Percentiles rank a stretch among this genome's conserved stretches.
Conservation (phyloP, 2,329 filamentous ascomycete species). For the Camptophora hylomeconis region DNA sequence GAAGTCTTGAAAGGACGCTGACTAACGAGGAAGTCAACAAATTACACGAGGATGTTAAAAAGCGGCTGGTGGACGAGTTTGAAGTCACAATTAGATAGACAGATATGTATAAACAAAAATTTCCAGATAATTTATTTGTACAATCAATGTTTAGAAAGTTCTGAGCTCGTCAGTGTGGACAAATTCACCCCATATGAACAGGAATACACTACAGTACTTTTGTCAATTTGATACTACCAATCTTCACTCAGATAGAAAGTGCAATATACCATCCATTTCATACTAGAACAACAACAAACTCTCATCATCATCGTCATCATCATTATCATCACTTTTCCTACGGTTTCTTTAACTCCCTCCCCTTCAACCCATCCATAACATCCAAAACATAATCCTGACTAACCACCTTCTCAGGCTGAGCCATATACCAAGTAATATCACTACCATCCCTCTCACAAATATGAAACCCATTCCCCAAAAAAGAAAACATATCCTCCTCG, state of each 20-base stretch:
- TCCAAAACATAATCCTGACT: neutral
- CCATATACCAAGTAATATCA: constrained; percentile 13
- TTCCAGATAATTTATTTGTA: no score
- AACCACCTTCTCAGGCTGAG: constrained; percentile 18
- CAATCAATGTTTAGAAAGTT: no score
- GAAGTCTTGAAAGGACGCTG: constrained; percentile 80
- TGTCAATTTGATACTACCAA: no score
- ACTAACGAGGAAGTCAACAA: constrained; percentile 69
- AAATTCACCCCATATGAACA: no score
- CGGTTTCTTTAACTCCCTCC: neutral
- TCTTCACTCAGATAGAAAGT: no score
- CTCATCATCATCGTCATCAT: no score
- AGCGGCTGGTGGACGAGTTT: constrained; percentile 50
- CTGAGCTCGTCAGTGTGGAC: no score
- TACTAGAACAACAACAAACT: no score
- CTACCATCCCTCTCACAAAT: constrained; percentile 9
- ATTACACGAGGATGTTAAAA: constrained; percentile 56
- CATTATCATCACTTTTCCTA: neutral
- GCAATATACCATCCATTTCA: no score
- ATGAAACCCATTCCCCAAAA: constrained; percentile 31
- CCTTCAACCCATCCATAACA: constrained; percentile 1
- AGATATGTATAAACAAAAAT: neutral
- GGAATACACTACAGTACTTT: no score
- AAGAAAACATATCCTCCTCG: constrained; percentile 27
- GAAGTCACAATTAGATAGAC: constrained; percentile 64